Evolutionary conservation across 2,329 filamentous ascomycete species (phyloP).

Genomic region (Beauveria pseudobassiana): DNA sequence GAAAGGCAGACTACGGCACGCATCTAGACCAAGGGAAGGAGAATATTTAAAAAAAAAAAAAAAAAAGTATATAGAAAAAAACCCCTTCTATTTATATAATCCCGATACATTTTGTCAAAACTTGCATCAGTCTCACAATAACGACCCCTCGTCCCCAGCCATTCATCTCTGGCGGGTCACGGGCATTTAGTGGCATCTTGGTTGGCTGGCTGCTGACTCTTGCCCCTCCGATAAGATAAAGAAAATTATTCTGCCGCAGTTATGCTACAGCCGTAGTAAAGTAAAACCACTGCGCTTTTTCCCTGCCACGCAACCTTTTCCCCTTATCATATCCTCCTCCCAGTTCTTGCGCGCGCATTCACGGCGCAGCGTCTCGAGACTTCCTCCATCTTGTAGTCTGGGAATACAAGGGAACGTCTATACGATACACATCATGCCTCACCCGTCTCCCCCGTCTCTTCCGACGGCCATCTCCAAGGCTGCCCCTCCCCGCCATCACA

Average conservation of each 20-base stretch:
- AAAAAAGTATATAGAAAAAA: too few species aligned
- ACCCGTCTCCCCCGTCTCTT: slow-evolving; percentile 35
- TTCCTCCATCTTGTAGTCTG: background rate
- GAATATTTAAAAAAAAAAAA: background rate
- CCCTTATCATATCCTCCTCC: background rate
- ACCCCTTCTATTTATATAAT: background rate
- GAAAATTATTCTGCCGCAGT: slow-evolving; percentile 9
- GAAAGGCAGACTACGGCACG: background rate
- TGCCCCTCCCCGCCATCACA: slow-evolving; percentile 51
- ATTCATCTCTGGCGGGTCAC: slow-evolving; percentile 7
- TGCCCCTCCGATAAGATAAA: slow-evolving; percentile 10
- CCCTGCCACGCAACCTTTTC: slow-evolving; percentile 7
- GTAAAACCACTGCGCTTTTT: slow-evolving; percentile 1
- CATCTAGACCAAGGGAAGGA: background rate
- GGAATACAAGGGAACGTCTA: background rate
- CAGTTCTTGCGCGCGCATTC: slow-evolving; percentile 6
- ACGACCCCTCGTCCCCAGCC: background rate
- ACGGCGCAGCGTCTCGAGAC: slow-evolving; percentile 11
- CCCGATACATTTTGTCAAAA: background rate
- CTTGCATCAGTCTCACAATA: background rate
- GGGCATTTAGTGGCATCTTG: background rate
- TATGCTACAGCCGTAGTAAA: background rate
- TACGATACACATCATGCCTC: slow-evolving; percentile 33
- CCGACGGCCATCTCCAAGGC: slow-evolving; percentile 39
- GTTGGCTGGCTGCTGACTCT: slow-evolving; percentile 8